Conservation (phyloP, 169 alveolate genomes). For the Cryptosporidium ubiquitum region DNA sequence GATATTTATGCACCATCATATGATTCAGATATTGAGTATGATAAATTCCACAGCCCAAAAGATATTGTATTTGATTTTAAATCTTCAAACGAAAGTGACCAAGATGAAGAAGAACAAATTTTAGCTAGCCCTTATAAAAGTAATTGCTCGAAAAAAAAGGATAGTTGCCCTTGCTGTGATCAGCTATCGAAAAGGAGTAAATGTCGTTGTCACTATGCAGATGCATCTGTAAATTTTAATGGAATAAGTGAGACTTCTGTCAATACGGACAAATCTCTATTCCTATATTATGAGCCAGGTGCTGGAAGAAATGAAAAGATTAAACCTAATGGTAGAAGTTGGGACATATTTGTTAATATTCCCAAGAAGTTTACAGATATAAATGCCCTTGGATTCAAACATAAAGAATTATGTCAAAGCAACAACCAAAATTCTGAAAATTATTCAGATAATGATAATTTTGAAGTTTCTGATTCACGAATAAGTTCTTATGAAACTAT, state of each 20-base stretch:
- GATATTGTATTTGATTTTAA: slow-evolving; percentile 4
- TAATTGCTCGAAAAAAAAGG: not conserved
- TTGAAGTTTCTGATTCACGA: not conserved
- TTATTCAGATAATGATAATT: not conserved
- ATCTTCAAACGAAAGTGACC: slow-evolving; percentile 1
- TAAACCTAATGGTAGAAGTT: slow-evolving; percentile 67
- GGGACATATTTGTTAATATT: slow-evolving; percentile 54
- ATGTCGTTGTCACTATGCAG: slow-evolving; percentile 64
- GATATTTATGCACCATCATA: slow-evolving; percentile 70
- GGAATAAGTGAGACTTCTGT: slow-evolving; percentile 67
- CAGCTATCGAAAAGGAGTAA: slow-evolving; percentile 8
- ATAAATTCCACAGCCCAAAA: slow-evolving; percentile 25
- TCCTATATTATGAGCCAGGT: slow-evolving; percentile 55
- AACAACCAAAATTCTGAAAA: not conserved
- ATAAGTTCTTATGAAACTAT: not conserved
- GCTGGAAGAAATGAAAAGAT: slow-evolving; percentile 54
- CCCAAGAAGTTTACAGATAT: not conserved
- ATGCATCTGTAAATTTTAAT: slow-evolving; percentile 57
- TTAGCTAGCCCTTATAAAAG: not conserved
- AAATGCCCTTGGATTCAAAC: slow-evolving; percentile 16
- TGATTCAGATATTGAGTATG: slow-evolving; percentile 59
- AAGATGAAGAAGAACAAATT: not conserved
- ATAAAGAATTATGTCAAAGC: not conserved
- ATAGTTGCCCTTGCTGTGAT: slow-evolving; percentile 63
- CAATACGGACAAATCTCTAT: slow-evolving; percentile 56